phyloP scores from a whole-genome alignment of 1,284 basidiomycete species.

The Sporisorium reilianum region DNA sequence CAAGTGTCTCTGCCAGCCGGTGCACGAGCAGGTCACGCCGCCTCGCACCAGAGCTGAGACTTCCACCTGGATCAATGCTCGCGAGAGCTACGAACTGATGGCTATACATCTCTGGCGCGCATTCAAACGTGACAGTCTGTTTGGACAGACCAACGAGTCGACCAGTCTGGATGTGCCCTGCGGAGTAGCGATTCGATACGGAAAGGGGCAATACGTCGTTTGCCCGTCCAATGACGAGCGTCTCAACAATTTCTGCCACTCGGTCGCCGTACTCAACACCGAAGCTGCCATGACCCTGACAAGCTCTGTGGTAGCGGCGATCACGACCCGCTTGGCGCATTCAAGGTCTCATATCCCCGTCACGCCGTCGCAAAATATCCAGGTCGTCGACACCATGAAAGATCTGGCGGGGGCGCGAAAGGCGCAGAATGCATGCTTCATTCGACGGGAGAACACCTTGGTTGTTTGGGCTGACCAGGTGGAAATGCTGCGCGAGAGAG shows the following conservation, averaged over 20 bases:
- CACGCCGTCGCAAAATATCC: conserved; percentile 49
- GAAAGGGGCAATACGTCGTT: conserved; percentile 48
- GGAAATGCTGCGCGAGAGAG: conserved; percentile 65
- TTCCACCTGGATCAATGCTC: conserved; percentile 49
- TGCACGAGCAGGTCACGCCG: too few species aligned
- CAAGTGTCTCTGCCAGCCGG: too few species aligned
- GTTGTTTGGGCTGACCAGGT: conserved; percentile 82
- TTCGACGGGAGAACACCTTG: conserved; percentile 80
- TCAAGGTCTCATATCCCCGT: conserved; percentile 47
- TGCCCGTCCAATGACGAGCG: conserved; percentile 36
- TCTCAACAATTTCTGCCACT: conserved; percentile 69
- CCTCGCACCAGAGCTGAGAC: too few species aligned
- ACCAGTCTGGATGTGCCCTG: too few species aligned
- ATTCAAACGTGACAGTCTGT: conserved; percentile 9
- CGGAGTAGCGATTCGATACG: conserved; percentile 46
- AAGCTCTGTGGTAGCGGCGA: conserved; percentile 84
- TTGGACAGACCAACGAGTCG: too few species aligned
- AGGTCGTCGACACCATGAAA: conserved; percentile 72
- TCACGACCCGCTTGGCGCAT: conserved; percentile 70
- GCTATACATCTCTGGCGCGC: conserved; percentile 36
- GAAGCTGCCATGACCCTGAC: conserved; percentile 83
- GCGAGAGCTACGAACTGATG: conserved; percentile 51
- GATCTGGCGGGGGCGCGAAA: conserved; percentile 79
- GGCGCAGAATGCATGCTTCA: conserved; percentile 85
- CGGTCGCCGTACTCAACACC: conserved; percentile 78